phyloP scores from a whole-genome alignment of 2,329 filamentous ascomycete genomes.

The Calonectria crousiana region DNA sequence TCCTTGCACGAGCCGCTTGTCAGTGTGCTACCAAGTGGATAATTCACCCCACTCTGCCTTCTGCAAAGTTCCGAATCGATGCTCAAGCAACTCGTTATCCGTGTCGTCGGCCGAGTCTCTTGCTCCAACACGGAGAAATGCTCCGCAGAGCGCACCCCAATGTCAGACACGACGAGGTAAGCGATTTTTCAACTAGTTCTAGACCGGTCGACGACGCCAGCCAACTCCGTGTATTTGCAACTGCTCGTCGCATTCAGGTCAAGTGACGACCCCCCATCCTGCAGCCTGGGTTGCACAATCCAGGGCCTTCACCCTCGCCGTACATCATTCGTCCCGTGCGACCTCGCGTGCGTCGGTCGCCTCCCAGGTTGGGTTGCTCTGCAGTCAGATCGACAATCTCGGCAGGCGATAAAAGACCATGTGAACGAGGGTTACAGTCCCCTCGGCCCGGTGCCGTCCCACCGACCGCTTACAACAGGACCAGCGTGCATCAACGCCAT shows the following conservation, averaged over 20 bases:
- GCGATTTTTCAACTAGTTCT: background rate
- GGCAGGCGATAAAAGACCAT: slow-evolving; percentile 14
- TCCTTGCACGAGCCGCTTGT: slow-evolving; percentile 16
- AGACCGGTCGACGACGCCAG: background rate
- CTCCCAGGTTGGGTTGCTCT: slow-evolving; percentile 8
- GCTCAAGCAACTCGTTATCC: background rate
- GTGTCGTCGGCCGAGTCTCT: slow-evolving; percentile 21
- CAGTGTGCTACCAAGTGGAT: slow-evolving; percentile 15
- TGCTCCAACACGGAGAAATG: background rate
- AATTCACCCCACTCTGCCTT: background rate
- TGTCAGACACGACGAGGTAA: background rate
- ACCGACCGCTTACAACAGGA: slow-evolving; percentile 2
- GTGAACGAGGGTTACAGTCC: slow-evolving; percentile 11
- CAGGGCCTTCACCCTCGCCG: slow-evolving; percentile 1
- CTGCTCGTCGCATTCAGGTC: background rate
- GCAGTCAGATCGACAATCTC: slow-evolving; percentile 20
- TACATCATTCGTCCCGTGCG: background rate
- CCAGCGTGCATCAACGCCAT: background rate
- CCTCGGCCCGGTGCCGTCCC: slow-evolving; percentile 18
- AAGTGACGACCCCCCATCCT: background rate
- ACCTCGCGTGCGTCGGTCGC: background rate
- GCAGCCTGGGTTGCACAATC: slow-evolving; percentile 4
- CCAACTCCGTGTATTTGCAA: background rate
- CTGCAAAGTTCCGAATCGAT: slow-evolving; percentile 7
- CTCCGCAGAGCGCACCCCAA: background rate